Conservation (phyloP, 768 basidiomycete genomes). For the Ramaria rubella region DNA sequence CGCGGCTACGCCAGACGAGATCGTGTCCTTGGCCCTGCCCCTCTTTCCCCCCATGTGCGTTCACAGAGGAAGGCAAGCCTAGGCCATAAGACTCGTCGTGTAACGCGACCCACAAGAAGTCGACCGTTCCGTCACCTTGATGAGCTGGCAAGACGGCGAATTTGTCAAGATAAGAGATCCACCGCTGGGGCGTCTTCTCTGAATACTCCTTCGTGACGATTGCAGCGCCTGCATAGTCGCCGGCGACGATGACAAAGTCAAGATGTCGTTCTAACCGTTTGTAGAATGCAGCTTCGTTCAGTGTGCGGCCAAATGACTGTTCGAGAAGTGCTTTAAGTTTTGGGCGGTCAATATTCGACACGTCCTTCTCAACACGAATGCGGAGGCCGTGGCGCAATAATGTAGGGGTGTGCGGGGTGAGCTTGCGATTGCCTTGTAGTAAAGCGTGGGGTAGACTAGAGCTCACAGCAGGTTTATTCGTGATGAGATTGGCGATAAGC, state of each 20-base stretch:
- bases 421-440: slow-evolving; percentile 76
- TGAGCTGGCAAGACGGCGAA: slow-evolving; percentile 93
- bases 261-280: slow-evolving; percentile 64
- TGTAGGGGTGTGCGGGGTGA: slow-evolving; percentile 89
- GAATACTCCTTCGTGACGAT: slow-evolving; percentile 66
- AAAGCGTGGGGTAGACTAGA: slow-evolving; percentile 93
- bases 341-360: slow-evolving; percentile 60
- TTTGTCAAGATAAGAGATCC: slow-evolving; percentile 95
- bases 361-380: slow-evolving; percentile 70
- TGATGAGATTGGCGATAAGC: slow-evolving; percentile 94
- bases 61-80: slow-evolving; percentile 87
- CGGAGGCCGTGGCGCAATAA: slow-evolving; percentile 84
- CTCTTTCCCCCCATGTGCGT: slow-evolving; percentile 89
- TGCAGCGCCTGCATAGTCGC: slow-evolving; percentile 93
- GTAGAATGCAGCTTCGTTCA: slow-evolving; percentile 75
- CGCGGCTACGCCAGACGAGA: slow-evolving; percentile 90
- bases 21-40: slow-evolving; percentile 89
- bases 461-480: slow-evolving; percentile 94
- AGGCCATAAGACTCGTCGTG: slow-evolving; percentile 98
- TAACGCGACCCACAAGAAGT: slow-evolving; percentile 97
- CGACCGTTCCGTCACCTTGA: slow-evolving; percentile 98
- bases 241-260: slow-evolving; percentile 90
- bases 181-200: slow-evolving; percentile 18
- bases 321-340: slow-evolving; percentile 83
- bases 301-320: slow-evolving; percentile 69